Conservation (phyloP, 805 yeast species). For the Saturnispora sanitii region DNA sequence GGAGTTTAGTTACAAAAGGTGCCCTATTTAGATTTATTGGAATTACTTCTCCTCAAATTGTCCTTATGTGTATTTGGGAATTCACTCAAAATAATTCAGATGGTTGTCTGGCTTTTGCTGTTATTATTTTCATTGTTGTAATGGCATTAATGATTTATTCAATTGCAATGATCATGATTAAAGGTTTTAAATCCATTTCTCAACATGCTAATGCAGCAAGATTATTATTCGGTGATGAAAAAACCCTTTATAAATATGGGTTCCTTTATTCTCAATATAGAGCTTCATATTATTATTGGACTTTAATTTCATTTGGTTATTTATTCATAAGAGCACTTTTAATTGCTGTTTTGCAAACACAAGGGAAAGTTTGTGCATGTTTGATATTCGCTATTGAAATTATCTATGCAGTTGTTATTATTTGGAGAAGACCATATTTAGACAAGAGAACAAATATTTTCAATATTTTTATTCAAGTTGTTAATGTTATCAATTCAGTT, state of each 20-base stretch:
- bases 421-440: slow-evolving; percentile 80
- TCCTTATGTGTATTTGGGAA: slow-evolving; percentile 82
- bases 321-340: slow-evolving; percentile 66
- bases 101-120: slow-evolving; percentile 75
- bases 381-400: slow-evolving; percentile 70
- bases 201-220: slow-evolving; percentile 89
- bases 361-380: slow-evolving; percentile 77
- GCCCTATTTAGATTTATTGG: slow-evolving; percentile 73
- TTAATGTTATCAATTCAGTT: slow-evolving; percentile 72
- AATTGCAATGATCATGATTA: slow-evolving; percentile 56
- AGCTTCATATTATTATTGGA: slow-evolving; percentile 81
- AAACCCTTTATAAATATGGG: slow-evolving; percentile 77
- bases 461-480: slow-evolving; percentile 75
- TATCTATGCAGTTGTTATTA: slow-evolving; percentile 50
- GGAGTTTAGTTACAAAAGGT: slow-evolving; percentile 83
- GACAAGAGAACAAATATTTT: slow-evolving; percentile 91
- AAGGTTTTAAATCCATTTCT: slow-evolving; percentile 61
- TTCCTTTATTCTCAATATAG: slow-evolving; percentile 85
- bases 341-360: slow-evolving; percentile 74
- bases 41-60: slow-evolving; percentile 81
- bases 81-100: slow-evolving; percentile 74
- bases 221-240: slow-evolving; percentile 74
- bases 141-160: slow-evolving; percentile 60
- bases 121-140: slow-evolving; percentile 50
- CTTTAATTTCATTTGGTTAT: slow-evolving; percentile 54